Evolutionary conservation across 2,329 filamentous ascomycete genomes (phyloP).

Genomic region (Teratosphaeria zuluensis): DNA sequence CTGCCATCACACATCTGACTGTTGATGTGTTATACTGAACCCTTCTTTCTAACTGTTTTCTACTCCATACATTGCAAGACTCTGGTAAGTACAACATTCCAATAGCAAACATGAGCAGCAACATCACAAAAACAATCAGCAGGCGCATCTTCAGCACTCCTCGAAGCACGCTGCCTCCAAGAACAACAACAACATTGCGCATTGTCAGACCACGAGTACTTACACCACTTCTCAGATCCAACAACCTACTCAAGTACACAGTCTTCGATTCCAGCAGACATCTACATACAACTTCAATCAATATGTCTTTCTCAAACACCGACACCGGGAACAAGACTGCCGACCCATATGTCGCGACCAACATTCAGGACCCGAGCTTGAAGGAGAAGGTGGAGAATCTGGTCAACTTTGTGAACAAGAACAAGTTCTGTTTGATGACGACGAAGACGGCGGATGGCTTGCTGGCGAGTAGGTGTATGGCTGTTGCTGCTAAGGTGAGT

Average conservation of each 20-base stretch:
- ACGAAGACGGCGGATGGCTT: slow-evolving; percentile 58
- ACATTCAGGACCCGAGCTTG: slow-evolving; percentile 59
- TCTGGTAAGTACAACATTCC: background rate
- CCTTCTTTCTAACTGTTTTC: background rate
- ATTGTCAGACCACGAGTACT: background rate
- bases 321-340: slow-evolving; percentile 52
- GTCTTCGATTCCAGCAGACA: background rate
- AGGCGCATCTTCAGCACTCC: background rate
- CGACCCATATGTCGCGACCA: slow-evolving; percentile 75
- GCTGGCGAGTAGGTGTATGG: slow-evolving; percentile 78
- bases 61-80: background rate
- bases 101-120: background rate
- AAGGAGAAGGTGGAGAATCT: slow-evolving; percentile 71
- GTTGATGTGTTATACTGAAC: background rate
- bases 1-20: background rate
- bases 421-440: slow-evolving; percentile 86
- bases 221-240: background rate
- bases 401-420: slow-evolving; percentile 56
- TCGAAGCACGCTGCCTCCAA: background rate
- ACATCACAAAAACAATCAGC: background rate
- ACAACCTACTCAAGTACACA: background rate
- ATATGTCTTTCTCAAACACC: slow-evolving; percentile 47
- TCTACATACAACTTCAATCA: slow-evolving; percentile 10
- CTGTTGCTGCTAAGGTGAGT: slow-evolving; percentile 62
- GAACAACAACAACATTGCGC: background rate